Evolutionary conservation across 2,329 filamentous ascomycete species (phyloP).

Genomic region (Didymella pomorum): DNA sequence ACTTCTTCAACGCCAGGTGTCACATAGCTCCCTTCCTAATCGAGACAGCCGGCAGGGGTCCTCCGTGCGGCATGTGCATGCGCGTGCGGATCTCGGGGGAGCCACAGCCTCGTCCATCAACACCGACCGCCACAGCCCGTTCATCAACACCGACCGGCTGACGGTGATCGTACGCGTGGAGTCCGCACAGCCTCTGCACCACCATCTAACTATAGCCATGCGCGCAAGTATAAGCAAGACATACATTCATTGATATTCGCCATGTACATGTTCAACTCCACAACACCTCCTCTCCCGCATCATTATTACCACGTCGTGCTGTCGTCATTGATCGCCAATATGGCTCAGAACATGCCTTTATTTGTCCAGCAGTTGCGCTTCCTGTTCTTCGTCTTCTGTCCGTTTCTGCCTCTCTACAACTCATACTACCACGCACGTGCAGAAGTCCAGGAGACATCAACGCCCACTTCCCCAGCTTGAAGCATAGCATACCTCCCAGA

Average conservation of each 20-base stretch:
- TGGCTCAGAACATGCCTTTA: conserved; percentile 27
- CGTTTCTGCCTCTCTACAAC: conserved; percentile 38
- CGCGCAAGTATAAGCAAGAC: neutral
- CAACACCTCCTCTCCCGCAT: conserved; percentile 4
- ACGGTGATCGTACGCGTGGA: conserved; percentile 2
- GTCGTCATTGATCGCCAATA: conserved; percentile 33
- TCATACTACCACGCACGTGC: conserved; percentile 22
- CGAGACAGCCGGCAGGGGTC: conserved; percentile 32
- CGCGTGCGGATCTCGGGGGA: conserved; percentile 21
- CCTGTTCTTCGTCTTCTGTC: conserved; percentile 39
- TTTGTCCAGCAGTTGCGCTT: conserved; percentile 36
- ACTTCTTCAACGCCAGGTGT: conserved; percentile 32
- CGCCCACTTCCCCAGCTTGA: conserved; percentile 4
- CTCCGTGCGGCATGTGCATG: conserved; percentile 12
- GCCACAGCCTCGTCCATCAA: conserved; percentile 17
- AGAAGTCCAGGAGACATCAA: conserved; percentile 10
- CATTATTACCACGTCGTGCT: conserved; percentile 31
- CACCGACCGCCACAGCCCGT: conserved; percentile 17
- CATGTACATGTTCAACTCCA: neutral
- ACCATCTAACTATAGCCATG: conserved; percentile 10
- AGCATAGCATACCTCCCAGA: neutral
- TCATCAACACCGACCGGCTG: conserved; percentile 11
- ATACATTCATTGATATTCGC: neutral
- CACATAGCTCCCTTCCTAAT: conserved; percentile 29
- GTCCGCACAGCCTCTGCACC: conserved; percentile 12